Conservation (phyloP, 257 asterid genomes). For the Mentha longifolia region DNA sequence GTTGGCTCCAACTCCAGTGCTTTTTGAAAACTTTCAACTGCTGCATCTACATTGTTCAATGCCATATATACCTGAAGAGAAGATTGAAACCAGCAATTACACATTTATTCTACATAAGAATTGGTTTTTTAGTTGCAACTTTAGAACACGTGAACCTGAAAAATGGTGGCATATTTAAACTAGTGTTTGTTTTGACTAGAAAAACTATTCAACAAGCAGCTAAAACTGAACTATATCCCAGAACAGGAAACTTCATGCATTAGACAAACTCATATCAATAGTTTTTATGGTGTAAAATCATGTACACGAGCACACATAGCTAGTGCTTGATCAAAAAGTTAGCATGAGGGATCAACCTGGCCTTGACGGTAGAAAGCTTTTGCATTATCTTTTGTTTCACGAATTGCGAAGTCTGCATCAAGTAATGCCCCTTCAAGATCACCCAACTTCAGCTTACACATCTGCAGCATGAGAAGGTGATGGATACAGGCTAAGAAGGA, state of each 20-base stretch:
- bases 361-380: constrained; percentile 94
- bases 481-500: constrained; percentile 2
- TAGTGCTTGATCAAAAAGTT: neutral
- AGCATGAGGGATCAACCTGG: constrained; percentile 57
- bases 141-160: constrained; percentile 2
- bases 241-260: neutral
- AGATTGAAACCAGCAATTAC: constrained; percentile 18
- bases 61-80: constrained; percentile 70
- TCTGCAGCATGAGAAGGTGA: constrained; percentile 42
- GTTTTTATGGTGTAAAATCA: constrained; percentile 3
- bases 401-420: constrained; percentile 84
- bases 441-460: constrained; percentile 84
- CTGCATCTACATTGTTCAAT: constrained; percentile 75
- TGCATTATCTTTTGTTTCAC: constrained; percentile 78
- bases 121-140: constrained; percentile 20
- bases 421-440: constrained; percentile 78
- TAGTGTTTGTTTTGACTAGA: too few relatives aligned
- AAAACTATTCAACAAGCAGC: neutral
- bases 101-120: constrained; percentile 3
- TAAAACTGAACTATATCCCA: constrained; percentile 11
- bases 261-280: neutral
- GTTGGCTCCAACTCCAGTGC: constrained; percentile 84
- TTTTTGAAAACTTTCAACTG: constrained; percentile 69
- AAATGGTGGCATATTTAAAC: neutral
- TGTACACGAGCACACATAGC: neutral